These are phyloP conservation scores for Ogataea henricii DNA, from an alignment of 805 yeast species.

Conservation along the genomic window DNA sequence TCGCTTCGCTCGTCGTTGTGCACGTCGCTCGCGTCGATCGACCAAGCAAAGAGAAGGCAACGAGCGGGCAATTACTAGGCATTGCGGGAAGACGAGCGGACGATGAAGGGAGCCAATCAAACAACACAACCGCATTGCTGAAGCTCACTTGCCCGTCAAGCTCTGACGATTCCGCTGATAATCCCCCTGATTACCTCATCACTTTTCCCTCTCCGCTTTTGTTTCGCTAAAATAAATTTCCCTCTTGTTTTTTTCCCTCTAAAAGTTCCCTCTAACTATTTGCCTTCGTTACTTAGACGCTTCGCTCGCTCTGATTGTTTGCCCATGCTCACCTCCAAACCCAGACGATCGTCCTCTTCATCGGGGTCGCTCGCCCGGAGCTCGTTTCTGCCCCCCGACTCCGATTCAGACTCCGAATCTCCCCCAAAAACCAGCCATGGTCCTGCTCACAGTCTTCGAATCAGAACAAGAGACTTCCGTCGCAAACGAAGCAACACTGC, in stretches of 20 bases:
- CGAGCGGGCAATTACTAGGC: too few relatives aligned
- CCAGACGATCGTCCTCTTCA: conserved; percentile 5
- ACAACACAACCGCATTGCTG: too few relatives aligned
- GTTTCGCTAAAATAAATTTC: background rate
- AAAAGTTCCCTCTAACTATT: too few relatives aligned
- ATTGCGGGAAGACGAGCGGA: too few relatives aligned
- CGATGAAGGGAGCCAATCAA: too few relatives aligned
- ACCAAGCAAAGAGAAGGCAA: too few relatives aligned
- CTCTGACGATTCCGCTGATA: too few relatives aligned
- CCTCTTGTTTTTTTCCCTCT: background rate
- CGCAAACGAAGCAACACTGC: conserved; percentile 14
- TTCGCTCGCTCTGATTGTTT: background rate
- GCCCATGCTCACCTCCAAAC: background rate
- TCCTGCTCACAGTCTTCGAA: background rate
- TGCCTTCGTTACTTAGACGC: background rate
- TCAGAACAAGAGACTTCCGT: conserved; percentile 8
- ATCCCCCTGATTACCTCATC: too few relatives aligned
- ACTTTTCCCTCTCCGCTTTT: too few relatives aligned
- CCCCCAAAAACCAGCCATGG: background rate
- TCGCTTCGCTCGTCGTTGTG: background rate
- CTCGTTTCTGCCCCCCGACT: background rate
- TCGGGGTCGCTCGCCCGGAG: background rate
- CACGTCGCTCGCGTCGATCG: background rate
- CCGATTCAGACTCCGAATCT: conserved; percentile 1
- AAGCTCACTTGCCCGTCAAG: too few relatives aligned